Evolutionary conservation across 2,329 filamentous ascomycete species (phyloP).

Genomic region (Colletotrichum tabaci): DNA sequence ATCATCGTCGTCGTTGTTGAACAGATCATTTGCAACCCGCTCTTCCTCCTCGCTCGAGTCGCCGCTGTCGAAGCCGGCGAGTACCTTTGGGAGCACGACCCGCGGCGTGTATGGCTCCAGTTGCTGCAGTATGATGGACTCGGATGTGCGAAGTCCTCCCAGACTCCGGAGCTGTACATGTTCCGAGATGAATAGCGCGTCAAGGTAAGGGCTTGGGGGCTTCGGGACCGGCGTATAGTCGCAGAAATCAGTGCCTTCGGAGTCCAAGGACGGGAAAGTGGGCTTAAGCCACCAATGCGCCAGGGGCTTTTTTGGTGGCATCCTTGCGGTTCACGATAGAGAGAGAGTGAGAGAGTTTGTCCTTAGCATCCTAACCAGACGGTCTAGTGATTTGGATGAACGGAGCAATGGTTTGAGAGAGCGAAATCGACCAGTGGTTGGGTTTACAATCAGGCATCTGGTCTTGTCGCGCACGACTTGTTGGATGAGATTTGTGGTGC

Average conservation of each 20-base stretch:
- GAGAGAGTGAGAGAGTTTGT: too few relatives aligned
- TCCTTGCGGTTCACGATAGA: not conserved
- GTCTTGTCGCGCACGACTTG: too few relatives aligned
- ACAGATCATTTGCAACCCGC: not conserved
- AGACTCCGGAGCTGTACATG: not conserved
- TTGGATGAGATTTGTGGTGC: too few relatives aligned
- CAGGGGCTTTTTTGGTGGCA: not conserved
- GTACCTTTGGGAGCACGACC: not conserved
- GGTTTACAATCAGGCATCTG: too few relatives aligned
- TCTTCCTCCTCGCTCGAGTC: not conserved
- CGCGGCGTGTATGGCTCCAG: conserved; percentile 14
- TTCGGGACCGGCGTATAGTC: not conserved
- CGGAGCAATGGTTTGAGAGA: not conserved
- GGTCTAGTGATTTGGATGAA: not conserved
- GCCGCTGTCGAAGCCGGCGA: not conserved
- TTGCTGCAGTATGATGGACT: conserved; percentile 4
- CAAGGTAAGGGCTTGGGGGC: not conserved
- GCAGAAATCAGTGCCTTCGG: not conserved
- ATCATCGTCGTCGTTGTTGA: not conserved
- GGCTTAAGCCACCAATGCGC: not conserved
- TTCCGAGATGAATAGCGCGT: not conserved
- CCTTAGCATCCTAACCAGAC: too few relatives aligned
- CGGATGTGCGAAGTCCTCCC: conserved; percentile 14
- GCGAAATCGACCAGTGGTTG: too few relatives aligned
- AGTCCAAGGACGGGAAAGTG: not conserved